Base-by-base conservation (phyloP, 2,329 filamentous ascomycete genomes). In the Arthroderma sp. region DNA sequence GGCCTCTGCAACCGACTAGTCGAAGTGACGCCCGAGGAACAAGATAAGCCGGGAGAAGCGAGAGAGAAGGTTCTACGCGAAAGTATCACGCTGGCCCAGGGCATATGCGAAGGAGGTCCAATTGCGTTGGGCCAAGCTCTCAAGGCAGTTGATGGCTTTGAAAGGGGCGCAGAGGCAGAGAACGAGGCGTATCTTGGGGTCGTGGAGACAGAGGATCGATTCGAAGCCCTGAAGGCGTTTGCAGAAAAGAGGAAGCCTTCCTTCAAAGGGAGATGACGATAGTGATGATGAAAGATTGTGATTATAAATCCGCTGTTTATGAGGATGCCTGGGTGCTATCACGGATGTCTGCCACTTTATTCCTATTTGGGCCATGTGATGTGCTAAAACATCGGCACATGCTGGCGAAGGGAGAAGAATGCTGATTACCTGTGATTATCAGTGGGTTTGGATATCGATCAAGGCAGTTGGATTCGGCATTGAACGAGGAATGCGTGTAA, bases 1-100 rank as follows among this genome's bases (percentile, higher is more conserved):
- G 93, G 93, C 0, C 78, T 98, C 35, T 91, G 88, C 47, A 90
- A 97, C 73, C 79, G 91, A n/a, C 74, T 97, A 31, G 88, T 96
- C 23, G 87, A 96, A 71, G 79, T 95, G 21, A 73, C 81, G 21
- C 80, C 81, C 1, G 73, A 75, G 56, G 75, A 75, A 63, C 73
- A 74, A 41, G 70, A 70, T 37, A 66, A 86, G 55, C 75, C 84
- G 56, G 74, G 76, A 4, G 73, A 75, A 33, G 86, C 87, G 17
- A 76, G 87, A 54, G 80, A 80, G 61, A 81, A 81, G 64, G 88
- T 87, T 8, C 73, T 95, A 56, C 79, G 82, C 21, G 87, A 89
- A 72, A 86, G 88, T 13, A 81, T 97, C 38, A 79, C 82, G 63
- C 73, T 97, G 59, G 91, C 91, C 0, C 76, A 80, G 63, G 87